Percentiles rank a stretch among this genome's conserved stretches.
Evolutionary conservation across 2,329 filamentous ascomycete genomes (phyloP).

Genomic region (Fusarium cicatricum): DNA sequence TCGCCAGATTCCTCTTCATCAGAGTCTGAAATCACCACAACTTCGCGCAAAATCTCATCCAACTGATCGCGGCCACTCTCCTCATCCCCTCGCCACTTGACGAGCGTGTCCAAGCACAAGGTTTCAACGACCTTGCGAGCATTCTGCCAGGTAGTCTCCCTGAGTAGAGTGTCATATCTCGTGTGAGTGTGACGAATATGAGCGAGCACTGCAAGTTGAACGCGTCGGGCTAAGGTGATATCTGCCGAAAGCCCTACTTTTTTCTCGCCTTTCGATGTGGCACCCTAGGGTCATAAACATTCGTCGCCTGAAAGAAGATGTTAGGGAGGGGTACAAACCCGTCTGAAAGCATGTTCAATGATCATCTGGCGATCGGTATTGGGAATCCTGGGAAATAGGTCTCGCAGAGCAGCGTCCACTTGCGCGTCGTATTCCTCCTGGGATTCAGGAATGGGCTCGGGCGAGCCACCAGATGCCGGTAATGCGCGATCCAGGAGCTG

Average conservation of each 20-base stretch:
- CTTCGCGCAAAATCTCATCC: conserved; percentile 71
- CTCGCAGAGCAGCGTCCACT: conserved; percentile 68
- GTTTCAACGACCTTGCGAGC: conserved; percentile 68
- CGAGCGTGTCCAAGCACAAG: conserved; percentile 69
- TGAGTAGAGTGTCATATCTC: conserved; percentile 68
- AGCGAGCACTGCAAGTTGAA: conserved; percentile 71
- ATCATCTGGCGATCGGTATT: conserved; percentile 70
- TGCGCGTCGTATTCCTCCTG: conserved; percentile 69
- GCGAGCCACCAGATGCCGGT: conserved; percentile 44
- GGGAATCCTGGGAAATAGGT: conserved; percentile 71
- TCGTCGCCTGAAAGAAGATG: conserved; percentile 7
- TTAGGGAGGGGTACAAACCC: conserved; percentile 54
- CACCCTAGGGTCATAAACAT: conserved; percentile 51
- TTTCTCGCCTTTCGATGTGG: conserved; percentile 59
- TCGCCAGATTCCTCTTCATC: conserved; percentile 57
- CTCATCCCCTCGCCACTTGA: conserved; percentile 77
- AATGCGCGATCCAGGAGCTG: conserved; percentile 36
- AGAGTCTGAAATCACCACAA: conserved; percentile 71
- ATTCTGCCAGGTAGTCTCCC: conserved; percentile 65
- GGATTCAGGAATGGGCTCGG: conserved; percentile 67
- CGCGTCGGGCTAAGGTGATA: conserved; percentile 66
- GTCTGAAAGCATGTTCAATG: conserved; percentile 69
- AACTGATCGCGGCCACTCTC: conserved; percentile 73
- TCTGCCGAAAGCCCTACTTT: conserved; percentile 66
- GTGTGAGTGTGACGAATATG: conserved; percentile 74